Base-by-base conservation (phyloP, 2,329 filamentous ascomycete species). In the Pleoardoris graminearum region DNA sequence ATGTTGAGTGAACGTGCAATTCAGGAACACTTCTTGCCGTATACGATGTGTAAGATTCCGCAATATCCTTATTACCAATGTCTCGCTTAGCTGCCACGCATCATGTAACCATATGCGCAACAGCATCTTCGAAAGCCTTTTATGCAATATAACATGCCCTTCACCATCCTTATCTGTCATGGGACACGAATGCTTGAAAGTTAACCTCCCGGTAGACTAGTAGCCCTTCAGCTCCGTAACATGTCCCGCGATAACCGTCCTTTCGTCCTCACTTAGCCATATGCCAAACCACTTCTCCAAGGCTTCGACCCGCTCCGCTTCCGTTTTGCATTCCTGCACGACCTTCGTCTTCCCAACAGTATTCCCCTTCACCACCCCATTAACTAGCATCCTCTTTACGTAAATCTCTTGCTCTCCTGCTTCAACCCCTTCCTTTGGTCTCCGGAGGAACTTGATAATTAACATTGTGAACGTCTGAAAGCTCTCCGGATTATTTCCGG, bases 281-380 rank as follows among this genome's bases (percentile, higher is more conserved):
- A 80, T 75, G 1, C 66, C 67, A 56, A 80, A 76, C 49, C 70
- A 70, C 29, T 74, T 68, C 43, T 67, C 64, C 47, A 80, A 53
- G 7, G 67, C 75, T 32, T 60, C 37, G 4, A 77, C n/a, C 27
- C 75, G 70, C 39, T 76, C 72, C 21, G 69, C 60, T 39, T 80
- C 74, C 0, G 67, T 71, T 46, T 64, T 59, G 45, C 75, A 72
- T n/a, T 71, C 64, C 48, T 72, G 58, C 12, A 76, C 57, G 10
- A 74, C 57, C 39, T 67, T 65, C 12, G 74, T 76, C 58, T 69
- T 74, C 1, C 75, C 76, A 7, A 72, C 72, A 17, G 75, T 58
- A 45, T 76, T 77, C 63, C 73, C 68, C 54, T 77, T 77, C 1
- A 79, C 76, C 10, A 74, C 67, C 0, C 76, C 75, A 7, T 75